Conservation (phyloP, 495 filamentous ascomycete genomes). For the Neurospora sp. region DNA sequence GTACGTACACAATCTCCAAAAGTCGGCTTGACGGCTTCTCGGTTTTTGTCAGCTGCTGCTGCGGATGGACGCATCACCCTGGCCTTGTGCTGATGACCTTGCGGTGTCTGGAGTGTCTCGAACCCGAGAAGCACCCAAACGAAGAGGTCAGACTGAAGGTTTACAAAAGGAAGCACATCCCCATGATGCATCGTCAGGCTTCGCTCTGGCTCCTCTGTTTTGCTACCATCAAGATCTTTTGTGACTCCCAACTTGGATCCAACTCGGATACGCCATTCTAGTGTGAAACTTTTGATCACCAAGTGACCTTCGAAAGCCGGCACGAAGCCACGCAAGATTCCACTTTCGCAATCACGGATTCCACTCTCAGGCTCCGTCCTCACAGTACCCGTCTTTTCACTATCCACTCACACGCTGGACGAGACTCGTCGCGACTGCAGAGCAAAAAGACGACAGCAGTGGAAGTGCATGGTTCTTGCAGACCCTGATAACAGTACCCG, state of each 20-base stretch:
- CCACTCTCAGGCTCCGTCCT: neutral
- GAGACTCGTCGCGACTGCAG: neutral
- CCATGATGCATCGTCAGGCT: neutral
- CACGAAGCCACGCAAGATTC: neutral
- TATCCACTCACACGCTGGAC: neutral
- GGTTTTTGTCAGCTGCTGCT: constrained; percentile 24
- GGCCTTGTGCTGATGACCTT: constrained; percentile 19
- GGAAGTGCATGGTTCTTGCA: no score
- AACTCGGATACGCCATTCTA: neutral
- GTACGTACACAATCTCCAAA: neutral
- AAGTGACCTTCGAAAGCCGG: neutral
- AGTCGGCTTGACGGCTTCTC: constrained; percentile 7
- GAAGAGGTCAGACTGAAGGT: constrained; percentile 11
- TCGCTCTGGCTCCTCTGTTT: neutral
- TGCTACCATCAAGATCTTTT: neutral
- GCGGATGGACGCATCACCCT: constrained; percentile 21
- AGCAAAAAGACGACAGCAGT: no score
- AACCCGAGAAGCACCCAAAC: constrained; percentile 17
- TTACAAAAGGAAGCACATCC: constrained; percentile 16
- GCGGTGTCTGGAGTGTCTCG: constrained; percentile 12
- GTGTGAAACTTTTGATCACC: neutral
- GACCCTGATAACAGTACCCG: neutral
- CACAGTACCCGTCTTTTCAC: neutral
- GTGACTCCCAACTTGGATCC: neutral
- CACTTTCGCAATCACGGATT: neutral